Percentiles rank a stretch among this genome's conserved stretches.
Evolutionary conservation across 345 rosid species (phyloP).

Genomic region (Toxicodendron radicans): DNA sequence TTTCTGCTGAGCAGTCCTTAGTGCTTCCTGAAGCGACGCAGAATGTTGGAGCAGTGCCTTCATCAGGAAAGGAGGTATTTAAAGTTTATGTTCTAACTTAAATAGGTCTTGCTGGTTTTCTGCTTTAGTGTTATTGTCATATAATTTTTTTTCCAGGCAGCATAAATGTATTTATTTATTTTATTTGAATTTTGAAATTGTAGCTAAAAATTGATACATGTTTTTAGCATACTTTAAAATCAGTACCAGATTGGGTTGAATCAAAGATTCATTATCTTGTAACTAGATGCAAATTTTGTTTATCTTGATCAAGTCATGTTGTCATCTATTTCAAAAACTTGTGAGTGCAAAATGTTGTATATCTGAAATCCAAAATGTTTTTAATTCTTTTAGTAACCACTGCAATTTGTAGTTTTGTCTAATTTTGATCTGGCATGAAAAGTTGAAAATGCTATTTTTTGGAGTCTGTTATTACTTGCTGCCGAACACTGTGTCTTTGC

Average conservation of each 20-base stretch:
- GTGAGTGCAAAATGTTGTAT: background rate
- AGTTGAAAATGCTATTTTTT: background rate
- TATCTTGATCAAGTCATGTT: background rate
- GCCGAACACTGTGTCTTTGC: background rate
- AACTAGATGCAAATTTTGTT: background rate
- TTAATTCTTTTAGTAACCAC: background rate
- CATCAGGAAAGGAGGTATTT: slow-evolving; percentile 36
- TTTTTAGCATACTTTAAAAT: background rate
- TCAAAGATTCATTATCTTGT: no score
- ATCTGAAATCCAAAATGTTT: background rate
- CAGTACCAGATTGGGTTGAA: background rate
- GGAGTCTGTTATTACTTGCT: background rate
- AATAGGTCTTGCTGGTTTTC: background rate
- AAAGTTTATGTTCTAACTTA: background rate
- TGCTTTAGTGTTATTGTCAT: background rate
- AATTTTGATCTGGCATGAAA: background rate
- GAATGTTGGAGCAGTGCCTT: slow-evolving; percentile 20
- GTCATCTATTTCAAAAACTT: background rate
- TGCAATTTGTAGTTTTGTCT: background rate
- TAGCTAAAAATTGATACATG: background rate
- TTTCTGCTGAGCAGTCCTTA: slow-evolving; percentile 19
- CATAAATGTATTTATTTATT: no score
- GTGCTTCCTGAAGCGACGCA: slow-evolving; percentile 27
- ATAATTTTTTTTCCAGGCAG: background rate
- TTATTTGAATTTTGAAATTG: background rate